Evolutionary conservation across 75 land plant species (phyloP).

Genomic region (Sequoia sempervirens): DNA sequence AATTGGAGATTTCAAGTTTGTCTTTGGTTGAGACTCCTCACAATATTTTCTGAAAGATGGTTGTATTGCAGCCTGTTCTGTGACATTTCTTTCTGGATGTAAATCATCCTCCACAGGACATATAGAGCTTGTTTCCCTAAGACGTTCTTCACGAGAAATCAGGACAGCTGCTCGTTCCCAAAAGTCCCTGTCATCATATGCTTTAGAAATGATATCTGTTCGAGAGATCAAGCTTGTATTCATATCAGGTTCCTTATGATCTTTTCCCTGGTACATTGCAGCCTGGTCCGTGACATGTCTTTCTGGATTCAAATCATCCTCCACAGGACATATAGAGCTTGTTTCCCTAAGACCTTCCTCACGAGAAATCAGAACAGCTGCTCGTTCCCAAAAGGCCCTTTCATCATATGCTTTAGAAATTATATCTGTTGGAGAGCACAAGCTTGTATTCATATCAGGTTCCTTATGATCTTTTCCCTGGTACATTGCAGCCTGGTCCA

Average conservation of each 20-base stretch:
- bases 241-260: too few relatives aligned
- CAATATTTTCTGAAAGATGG: background rate
- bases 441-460: background rate
- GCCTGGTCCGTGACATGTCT: too few relatives aligned
- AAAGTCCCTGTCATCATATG: too few relatives aligned
- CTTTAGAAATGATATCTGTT: too few relatives aligned
- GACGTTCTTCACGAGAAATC: too few relatives aligned
- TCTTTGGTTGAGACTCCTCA: background rate
- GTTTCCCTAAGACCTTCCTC: background rate
- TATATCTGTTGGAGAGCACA: background rate
- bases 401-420: background rate
- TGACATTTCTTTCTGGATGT: background rate
- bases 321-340: background rate
- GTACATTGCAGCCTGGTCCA: background rate
- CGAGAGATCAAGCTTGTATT: too few relatives aligned
- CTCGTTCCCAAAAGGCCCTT: background rate
- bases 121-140: background rate
- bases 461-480: background rate
- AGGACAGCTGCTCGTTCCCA: too few relatives aligned
- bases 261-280: too few relatives aligned
- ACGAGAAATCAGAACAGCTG: background rate
- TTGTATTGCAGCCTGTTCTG: background rate
- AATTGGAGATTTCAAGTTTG: background rate
- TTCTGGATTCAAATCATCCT: slow-evolving; percentile 2
- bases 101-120: background rate